A percentile compares a stretch with the other conserved stretches of the same genome.
These are phyloP conservation scores for Castanea sativa DNA, from an alignment of 306 rosid genomes.

Conservation along the genomic window DNA sequence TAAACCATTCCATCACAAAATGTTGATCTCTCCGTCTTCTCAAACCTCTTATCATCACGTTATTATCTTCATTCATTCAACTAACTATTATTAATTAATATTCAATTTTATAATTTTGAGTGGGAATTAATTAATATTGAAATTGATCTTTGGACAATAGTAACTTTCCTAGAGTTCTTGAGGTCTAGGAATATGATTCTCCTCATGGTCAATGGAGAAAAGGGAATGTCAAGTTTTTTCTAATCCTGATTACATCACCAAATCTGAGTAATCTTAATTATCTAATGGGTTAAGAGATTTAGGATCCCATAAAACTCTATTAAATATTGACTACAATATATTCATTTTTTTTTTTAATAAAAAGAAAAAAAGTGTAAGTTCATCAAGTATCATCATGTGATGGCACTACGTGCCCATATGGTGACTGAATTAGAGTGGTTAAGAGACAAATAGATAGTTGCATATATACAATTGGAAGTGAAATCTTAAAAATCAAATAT, in stretches of 20 bases:
- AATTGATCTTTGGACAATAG: no score
- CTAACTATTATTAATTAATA: not conserved
- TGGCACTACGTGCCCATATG: not conserved
- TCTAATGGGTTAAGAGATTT: not conserved
- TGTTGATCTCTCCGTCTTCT: not conserved
- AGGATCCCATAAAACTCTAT: not conserved
- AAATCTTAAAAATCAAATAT: constrained; percentile 11
- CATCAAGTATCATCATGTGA: not conserved
- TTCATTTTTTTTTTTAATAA: no score
- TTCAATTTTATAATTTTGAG: not conserved
- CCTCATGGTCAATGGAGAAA: not conserved
- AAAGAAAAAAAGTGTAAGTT: not conserved
- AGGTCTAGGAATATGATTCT: no score
- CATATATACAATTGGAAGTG: constrained; percentile 9
- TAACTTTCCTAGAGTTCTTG: no score
- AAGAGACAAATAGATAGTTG: not conserved
- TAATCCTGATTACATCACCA: not conserved
- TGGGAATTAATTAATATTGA: no score
- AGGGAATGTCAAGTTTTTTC: not conserved
- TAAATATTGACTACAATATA: not conserved
- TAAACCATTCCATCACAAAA: not conserved
- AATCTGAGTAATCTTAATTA: not conserved
- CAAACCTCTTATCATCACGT: not conserved
- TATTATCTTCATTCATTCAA: not conserved
- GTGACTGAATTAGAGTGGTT: not conserved